phyloP scores from a whole-genome alignment of 164 flowering plant genomes.

The Buxus sempervirens region DNA sequence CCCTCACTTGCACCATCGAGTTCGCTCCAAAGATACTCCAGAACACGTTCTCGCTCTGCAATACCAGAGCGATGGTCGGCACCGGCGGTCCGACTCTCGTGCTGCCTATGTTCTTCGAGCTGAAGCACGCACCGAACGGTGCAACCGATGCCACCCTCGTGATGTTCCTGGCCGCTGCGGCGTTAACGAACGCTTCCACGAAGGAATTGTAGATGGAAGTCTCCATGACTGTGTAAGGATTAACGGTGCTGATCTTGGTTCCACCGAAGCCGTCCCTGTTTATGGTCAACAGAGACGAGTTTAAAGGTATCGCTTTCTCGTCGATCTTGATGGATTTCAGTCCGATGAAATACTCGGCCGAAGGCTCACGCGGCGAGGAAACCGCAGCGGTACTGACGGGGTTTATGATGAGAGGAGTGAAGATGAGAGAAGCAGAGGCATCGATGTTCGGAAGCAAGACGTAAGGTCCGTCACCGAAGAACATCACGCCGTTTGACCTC shows the following conservation, averaged over 20 bases:
- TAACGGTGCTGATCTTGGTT: conserved; percentile 32
- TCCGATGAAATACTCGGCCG: conserved; percentile 35
- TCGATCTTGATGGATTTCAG: conserved; percentile 29
- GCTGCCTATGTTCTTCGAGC: neutral
- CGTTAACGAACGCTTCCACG: conserved; percentile 18
- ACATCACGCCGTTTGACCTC: conserved; percentile 21
- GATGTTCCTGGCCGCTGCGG: conserved; percentile 19
- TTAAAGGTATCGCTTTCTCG: conserved; percentile 10
- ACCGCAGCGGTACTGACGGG: conserved; percentile 20
- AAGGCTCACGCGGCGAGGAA: conserved; percentile 11
- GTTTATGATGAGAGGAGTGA: conserved; percentile 25
- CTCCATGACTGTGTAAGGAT: conserved; percentile 28
- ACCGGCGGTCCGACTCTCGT: conserved; percentile 34
- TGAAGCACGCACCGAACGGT: too few relatives aligned
- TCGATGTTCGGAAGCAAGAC: conserved; percentile 18
- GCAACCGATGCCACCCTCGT: too few relatives aligned
- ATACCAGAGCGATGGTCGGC: conserved; percentile 39
- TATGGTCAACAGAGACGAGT: conserved; percentile 20
- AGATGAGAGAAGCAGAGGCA: conserved; percentile 10
- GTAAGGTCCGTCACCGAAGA: conserved; percentile 35
- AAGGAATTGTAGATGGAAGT: conserved; percentile 27
- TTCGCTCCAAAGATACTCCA: conserved; percentile 46
- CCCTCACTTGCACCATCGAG: conserved; percentile 55
- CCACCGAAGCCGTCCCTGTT: conserved; percentile 28
- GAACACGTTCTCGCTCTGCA: conserved; percentile 24